Base-by-base conservation (phyloP, 352 stramenopile genomes). In the Plasmopara halstedii region DNA sequence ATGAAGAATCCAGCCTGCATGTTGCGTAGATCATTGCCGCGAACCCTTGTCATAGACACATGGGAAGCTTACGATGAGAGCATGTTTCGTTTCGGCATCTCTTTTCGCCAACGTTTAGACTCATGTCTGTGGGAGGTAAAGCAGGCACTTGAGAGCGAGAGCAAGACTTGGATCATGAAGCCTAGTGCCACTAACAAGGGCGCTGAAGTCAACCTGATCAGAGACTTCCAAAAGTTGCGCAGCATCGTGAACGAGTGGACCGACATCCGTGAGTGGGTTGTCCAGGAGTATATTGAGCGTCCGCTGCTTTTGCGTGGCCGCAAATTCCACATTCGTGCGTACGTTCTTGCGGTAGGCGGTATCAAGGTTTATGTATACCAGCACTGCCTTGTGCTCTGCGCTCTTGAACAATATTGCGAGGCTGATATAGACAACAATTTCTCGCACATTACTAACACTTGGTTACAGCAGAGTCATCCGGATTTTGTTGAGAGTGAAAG, bases 371-470 rank as follows among this genome's bases (percentile, higher is more conserved):
- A 68, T 21, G 70, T 88, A 20, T 86, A 80, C 55, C 62, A 80
- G 39, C 72, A 83, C 18, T 74, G 64, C 33, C 59, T 88, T 13
- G 57, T 75, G 21, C 67, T 86, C 32, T 78, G 58, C 39, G 73
- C 64, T 19, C 58, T 82, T 13, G 63, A 82, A 25, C 43, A 67
- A 51, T 82, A 82, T 44, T 48, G 43, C 46, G 50, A 70, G 42
- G 51, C 42, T 7, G 62, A 82, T 42, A 71, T 57, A 21, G 58
- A 67, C 37, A 73, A 85, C 53, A 68, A 78, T 29, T 80, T 75
- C 43, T 73, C 73, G 14, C 77, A 88, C 59, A 83, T 88, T 37
- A 86, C 77, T 31, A 88, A 88, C 50, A 88, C 77, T 43, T 82
- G 74, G 48, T 77, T 86, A 53, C 77, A 88, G 39, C 67, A 82